Conservation (phyloP, 148 eudicot genomes). For the Amaranthus hypochondriacus region DNA sequence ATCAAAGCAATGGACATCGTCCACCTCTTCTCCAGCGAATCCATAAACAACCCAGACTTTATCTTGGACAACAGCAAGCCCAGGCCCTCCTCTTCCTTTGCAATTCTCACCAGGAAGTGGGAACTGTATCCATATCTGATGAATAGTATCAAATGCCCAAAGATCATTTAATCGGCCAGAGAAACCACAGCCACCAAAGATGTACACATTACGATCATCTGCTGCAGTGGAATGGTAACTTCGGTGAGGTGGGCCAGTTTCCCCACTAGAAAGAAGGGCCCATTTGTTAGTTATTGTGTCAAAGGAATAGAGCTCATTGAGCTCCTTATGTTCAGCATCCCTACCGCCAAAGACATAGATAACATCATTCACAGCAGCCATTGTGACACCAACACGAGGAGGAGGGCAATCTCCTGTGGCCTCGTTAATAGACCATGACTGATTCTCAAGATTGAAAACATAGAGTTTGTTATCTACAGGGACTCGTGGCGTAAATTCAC, state of each 20-base stretch:
- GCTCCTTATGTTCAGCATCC: constrained; percentile 74
- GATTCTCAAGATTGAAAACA: constrained; percentile 58
- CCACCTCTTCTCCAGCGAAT: constrained; percentile 67
- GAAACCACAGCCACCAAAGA: constrained; percentile 86
- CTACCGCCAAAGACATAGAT: constrained; percentile 92
- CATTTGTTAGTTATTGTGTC: constrained; percentile 65
- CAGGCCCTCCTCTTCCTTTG: constrained; percentile 92
- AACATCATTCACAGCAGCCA: constrained; percentile 60
- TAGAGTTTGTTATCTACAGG: constrained; percentile 82
- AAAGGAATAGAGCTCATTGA: constrained; percentile 76
- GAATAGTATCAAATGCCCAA: constrained; percentile 71
- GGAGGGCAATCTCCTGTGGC: constrained; percentile 76
- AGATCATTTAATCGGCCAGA: constrained; percentile 74
- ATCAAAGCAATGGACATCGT: constrained; percentile 76
- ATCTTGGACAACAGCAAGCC: constrained; percentile 45
- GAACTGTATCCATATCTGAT: constrained; percentile 52
- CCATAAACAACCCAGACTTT: constrained; percentile 97
- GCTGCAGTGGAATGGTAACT: constrained; percentile 83
- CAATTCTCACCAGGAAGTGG: constrained; percentile 60
- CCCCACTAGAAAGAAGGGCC: constrained; percentile 57
- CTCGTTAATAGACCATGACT: constrained; percentile 68
- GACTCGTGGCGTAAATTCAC: constrained; percentile 88
- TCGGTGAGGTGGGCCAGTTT: constrained; percentile 61
- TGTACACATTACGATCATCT: constrained; percentile 51
- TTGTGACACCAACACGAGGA: constrained; percentile 87